Conservation (phyloP, 2,329 filamentous ascomycete species). For the Ophiostoma quercus region DNA sequence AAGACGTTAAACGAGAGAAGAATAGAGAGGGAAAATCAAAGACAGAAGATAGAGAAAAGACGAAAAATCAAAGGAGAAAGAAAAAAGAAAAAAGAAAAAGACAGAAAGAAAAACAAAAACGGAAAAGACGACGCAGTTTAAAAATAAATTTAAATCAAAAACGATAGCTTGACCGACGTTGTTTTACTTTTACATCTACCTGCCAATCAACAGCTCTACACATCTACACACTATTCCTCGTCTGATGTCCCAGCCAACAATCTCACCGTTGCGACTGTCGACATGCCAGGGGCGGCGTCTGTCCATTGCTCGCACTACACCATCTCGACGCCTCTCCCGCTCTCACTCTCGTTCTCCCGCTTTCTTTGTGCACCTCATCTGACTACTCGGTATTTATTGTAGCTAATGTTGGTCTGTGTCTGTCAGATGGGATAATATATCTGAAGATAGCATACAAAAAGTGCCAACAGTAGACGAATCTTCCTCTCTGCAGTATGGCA, state of each 20-base stretch:
- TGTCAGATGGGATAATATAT: too few species aligned
- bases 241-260: neutral
- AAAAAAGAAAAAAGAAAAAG: too few species aligned
- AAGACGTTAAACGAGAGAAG: too few species aligned
- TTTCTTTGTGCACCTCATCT: too few species aligned
- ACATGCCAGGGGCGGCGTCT: neutral
- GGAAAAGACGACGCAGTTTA: neutral
- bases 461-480: neutral
- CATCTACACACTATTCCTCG: neutral
- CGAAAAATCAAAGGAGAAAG: neutral
- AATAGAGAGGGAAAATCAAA: conserved; percentile 32
- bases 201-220: too few species aligned
- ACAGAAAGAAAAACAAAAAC: neutral
- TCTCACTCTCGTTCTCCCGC: neutral
- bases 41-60: neutral
- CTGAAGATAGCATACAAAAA: too few species aligned
- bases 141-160: too few species aligned
- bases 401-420: too few species aligned
- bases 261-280: neutral
- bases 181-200: neutral
- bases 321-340: neutral
- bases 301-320: neutral
- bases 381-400: too few species aligned
- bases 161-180: too few species aligned
- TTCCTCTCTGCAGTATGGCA: neutral